Conservation (phyloP, 75 land plant species). For the Pinus taeda region DNA sequence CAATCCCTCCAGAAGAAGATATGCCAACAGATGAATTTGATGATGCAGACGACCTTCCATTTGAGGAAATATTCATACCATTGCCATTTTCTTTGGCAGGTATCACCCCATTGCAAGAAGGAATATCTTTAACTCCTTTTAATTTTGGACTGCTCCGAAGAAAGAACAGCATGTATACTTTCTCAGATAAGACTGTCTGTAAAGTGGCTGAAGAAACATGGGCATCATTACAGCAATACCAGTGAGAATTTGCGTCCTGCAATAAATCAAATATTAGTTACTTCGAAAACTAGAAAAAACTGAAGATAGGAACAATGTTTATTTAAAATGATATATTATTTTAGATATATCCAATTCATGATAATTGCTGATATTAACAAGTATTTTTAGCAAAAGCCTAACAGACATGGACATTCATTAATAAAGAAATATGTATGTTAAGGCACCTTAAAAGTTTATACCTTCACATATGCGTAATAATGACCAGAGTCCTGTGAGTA, state of each 20-base stretch:
- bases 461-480: conserved; percentile 99
- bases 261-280: conserved; percentile 3
- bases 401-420: not conserved
- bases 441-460: conserved; percentile 8
- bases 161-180: conserved; percentile 90
- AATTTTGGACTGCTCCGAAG: conserved; percentile 47
- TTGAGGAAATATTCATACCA: conserved; percentile 4
- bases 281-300: not conserved
- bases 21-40: conserved; percentile 2
- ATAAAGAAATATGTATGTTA: not conserved
- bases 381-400: not conserved
- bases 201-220: conserved; percentile 57
- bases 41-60: conserved; percentile 7
- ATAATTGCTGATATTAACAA: not conserved
- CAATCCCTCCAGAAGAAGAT: conserved; percentile 10
- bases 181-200: conserved; percentile 79
- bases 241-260: conserved; percentile 80
- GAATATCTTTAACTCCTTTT: conserved; percentile 5
- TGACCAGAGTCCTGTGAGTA: conserved; percentile 90
- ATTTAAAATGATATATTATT: not conserved
- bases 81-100: conserved; percentile 19
- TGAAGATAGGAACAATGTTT: not conserved
- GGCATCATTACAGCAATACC: conserved; percentile 98
- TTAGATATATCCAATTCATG: not conserved
- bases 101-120: conserved; percentile 17